Base-by-base conservation (phyloP, 1,284 basidiomycete species). In the Boletus holoroseus region DNA sequence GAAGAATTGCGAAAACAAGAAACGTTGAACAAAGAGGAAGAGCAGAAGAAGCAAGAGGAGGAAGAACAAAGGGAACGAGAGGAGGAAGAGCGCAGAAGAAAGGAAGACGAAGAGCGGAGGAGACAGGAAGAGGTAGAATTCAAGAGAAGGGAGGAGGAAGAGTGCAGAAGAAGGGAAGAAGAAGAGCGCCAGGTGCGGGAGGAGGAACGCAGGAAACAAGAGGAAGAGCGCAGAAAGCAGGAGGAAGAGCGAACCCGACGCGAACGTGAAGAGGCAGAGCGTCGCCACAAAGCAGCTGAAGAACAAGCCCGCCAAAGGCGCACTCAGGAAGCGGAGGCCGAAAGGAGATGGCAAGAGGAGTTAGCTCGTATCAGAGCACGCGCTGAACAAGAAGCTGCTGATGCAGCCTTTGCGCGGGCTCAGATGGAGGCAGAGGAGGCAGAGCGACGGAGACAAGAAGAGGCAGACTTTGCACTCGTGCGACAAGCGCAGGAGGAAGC, bases 351-450 rank as follows among this genome's bases (percentile, higher is more conserved):
- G 68, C 58, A 70, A 42, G 56, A 56, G 22, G 66, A 70, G 35
- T n/a, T 68, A 31, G 49, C 47, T 36, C 66, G 64, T 26, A 68
- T 67, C 32, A 64, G 48, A 42, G 61, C 58, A 24, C 67, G 68
- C 12, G 55, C 55, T 31, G 62, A 67, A 47, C 65, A 67, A 49
- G 65, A 67, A 40, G 68, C 66, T 43, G 67, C 68, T 1, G 65
- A 67, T 46, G 65, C 67, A 32, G 67, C 63, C 16, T 67, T 69
- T 47, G 65, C 58, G 16, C 65, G 66, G 49, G 62, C 66, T 52
- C 68, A 67, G 37, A 62, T 62, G 42, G 68, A 67, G 20, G 68
- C 60, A 5, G 67, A 67, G 13, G 61, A 70, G n/a, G 56, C 50
- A 13, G 68, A 70, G 13, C 55, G 56, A 43, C 63, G 11, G 22